Percentiles rank a stretch among this genome's conserved stretches.
Conservation (phyloP, 1,284 basidiomycete species). For the Cutaneotrichosporon cutaneum region DNA sequence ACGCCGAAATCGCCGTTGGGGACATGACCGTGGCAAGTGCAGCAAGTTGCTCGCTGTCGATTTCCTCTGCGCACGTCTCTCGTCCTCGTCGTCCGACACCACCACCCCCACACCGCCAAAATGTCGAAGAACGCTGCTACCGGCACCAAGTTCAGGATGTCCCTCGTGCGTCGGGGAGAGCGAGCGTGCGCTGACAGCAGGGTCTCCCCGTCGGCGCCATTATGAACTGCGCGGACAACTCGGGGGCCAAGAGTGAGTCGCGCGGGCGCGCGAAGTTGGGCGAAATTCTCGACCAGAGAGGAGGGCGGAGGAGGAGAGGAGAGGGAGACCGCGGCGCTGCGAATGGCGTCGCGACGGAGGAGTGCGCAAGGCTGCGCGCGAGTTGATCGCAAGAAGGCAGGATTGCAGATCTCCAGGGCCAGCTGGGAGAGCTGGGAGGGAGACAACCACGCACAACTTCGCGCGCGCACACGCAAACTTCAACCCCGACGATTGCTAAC, state of each 20-base stretch:
- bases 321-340: not conserved
- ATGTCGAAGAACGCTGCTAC: slow-evolving; percentile 41
- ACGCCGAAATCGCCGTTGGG: not conserved
- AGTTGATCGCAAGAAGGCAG: not conserved
- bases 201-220: slow-evolving; percentile 96
- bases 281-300: not conserved
- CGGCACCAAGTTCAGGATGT: slow-evolving; percentile 97
- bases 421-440: not conserved
- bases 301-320: not conserved
- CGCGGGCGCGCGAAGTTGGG: slow-evolving; percentile 1
- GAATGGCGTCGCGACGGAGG: not conserved
- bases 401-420: not conserved
- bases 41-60: not conserved
- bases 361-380: not conserved
- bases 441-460: not conserved
- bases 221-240: slow-evolving; percentile 99
- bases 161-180: slow-evolving; percentile 57
- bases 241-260: slow-evolving; percentile 79
- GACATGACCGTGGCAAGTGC: not conserved
- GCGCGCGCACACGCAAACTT: not conserved
- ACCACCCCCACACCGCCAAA: slow-evolving; percentile 12
- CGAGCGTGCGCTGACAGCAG: not conserved
- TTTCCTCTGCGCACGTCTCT: not conserved
- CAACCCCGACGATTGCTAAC: not conserved
- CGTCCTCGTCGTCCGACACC: slow-evolving; percentile 13